Evolutionary conservation across 176 grass and related monocot species (phyloP), one percentile per base, ranked within the genome.

Genomic region (Pharus latifolius): DNA sequence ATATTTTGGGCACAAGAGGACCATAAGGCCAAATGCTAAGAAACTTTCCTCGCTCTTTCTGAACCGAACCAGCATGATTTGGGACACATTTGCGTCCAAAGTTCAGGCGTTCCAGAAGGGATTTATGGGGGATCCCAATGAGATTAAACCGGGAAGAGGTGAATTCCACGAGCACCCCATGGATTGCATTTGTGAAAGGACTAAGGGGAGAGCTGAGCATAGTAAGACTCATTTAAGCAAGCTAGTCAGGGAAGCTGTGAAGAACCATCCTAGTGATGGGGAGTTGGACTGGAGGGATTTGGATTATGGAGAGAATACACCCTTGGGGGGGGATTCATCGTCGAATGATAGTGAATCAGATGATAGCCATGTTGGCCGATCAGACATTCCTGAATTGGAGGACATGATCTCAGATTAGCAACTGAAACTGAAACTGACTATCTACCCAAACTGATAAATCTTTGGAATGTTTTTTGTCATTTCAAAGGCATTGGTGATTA

Each of bases 1-100:
- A 63, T 99, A 91, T 79, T 99, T 90, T 2, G 96, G 96, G 12
- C 96, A 99, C 84, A 99, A 85, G 80, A 94, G 90, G 67, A 99
- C 96, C 28, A 88, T 99, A 70, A 73, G 96, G 10, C 96, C 96
- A 12, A 99, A 99, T 68, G 83, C 96, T 19, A 99, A 91, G 70
- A 99, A 99, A 52, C 84, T 99, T 18, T 83, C 79, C 13, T 81
- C 96, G 3, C 20, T 99, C 44, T 99, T 99, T 83, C 71, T 85
- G 33, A 91, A 99, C 67, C 71, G 76, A 72, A 91, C 82, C 69
- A 86, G 78, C 58, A 80, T 94, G 79, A 81, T 68, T 32, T 99
- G 96, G 96, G 87, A 88, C 16, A 70, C 51, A 72, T 99, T 99
- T 85, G 73, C 87, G 64, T 94, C 84, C 16, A 99, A 86, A 74